These are phyloP conservation scores for Phialocephala sp. DNA, from an alignment of 2,329 filamentous ascomycete genomes.

Conservation along the genomic window DNA sequence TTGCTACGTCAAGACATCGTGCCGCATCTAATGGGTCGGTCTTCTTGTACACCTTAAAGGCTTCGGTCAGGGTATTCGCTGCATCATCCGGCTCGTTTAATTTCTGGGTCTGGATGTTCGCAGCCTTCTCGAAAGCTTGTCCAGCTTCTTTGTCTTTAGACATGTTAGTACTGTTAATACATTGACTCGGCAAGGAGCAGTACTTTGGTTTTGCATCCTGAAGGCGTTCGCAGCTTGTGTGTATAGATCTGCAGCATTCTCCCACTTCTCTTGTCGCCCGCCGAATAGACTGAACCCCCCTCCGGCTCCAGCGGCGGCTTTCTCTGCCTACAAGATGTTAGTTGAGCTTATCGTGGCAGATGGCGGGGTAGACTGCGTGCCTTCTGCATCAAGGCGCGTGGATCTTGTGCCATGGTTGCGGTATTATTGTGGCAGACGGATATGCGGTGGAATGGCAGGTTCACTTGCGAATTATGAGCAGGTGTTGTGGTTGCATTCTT, in stretches of 20 bases:
- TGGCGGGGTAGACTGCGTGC: slow-evolving; percentile 51
- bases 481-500: slow-evolving; percentile 9
- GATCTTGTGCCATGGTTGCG: slow-evolving; percentile 74
- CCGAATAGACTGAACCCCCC: slow-evolving; percentile 91
- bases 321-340: slow-evolving; percentile 73
- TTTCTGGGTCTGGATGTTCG: slow-evolving; percentile 77
- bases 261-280: slow-evolving; percentile 84
- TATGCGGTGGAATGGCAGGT: slow-evolving; percentile 7
- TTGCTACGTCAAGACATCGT: slow-evolving; percentile 77
- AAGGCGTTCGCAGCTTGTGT: slow-evolving; percentile 91
- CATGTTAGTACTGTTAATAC: slow-evolving; percentile 14
- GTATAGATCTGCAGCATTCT: slow-evolving; percentile 87
- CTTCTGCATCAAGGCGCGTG: slow-evolving; percentile 79
- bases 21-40: slow-evolving; percentile 83
- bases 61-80: slow-evolving; percentile 85
- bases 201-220: slow-evolving; percentile 84
- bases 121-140: slow-evolving; percentile 83
- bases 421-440: slow-evolving; percentile 40
- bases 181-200: slow-evolving; percentile 33
- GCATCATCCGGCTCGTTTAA: slow-evolving; percentile 93
- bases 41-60: slow-evolving; percentile 94
- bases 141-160: slow-evolving; percentile 80
- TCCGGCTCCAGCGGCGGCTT: slow-evolving; percentile 73
- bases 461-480: slow-evolving; percentile 7
- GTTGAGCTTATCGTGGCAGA: slow-evolving; percentile 33